Evolutionary conservation across 352 stramenopile species (phyloP).

Genomic region (Globisporangium polare): DNA sequence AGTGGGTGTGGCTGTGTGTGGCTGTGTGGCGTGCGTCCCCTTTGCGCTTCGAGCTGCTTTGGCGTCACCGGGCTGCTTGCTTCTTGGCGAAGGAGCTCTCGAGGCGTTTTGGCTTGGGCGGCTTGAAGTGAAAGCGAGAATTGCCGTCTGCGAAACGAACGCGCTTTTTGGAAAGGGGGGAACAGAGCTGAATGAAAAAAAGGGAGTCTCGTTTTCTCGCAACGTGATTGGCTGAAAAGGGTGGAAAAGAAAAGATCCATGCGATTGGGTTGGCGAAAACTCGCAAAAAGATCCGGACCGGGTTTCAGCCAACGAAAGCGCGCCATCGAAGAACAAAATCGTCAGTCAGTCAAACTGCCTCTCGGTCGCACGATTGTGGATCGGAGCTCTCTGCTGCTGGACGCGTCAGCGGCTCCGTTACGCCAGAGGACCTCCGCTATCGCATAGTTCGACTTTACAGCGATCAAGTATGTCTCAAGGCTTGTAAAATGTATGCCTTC

Average conservation of each 20-base stretch:
- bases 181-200: background rate
- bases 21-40: constrained; percentile 6
- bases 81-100: background rate
- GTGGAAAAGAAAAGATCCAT: background rate
- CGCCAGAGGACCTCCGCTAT: background rate
- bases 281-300: constrained; percentile 2
- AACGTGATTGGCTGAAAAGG: background rate
- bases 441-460: background rate
- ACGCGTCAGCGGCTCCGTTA: background rate
- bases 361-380: constrained; percentile 1
- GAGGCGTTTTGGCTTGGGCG: constrained; percentile 2
- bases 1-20: background rate
- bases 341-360: background rate
- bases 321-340: constrained; percentile 9
- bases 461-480: background rate
- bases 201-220: too few species aligned
- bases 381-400: background rate
- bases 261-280: background rate
- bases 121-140: constrained; percentile 39
- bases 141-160: constrained; percentile 14
- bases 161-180: constrained; percentile 6
- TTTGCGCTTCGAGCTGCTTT: background rate
- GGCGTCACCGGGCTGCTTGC: constrained; percentile 8
- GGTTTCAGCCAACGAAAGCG: constrained; percentile 6
- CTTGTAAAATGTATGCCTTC: background rate